phyloP scores from a whole-genome alignment of 2,329 filamentous ascomycete species.

The Colletotrichum kahawae region DNA sequence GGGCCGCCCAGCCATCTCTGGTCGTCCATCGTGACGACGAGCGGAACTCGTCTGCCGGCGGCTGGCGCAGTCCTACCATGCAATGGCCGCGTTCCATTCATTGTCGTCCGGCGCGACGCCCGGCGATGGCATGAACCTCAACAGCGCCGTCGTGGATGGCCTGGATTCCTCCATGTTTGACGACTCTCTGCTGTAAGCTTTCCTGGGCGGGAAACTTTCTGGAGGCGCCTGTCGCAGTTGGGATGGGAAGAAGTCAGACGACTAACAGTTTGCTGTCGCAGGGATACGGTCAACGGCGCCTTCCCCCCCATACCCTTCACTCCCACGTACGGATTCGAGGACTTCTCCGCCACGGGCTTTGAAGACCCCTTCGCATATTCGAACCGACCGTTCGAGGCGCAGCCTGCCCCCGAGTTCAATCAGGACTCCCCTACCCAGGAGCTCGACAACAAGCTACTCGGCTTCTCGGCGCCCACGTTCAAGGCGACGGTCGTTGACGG shows the following conservation, averaged over 20 bases:
- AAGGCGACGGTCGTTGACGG: conserved; percentile 70
- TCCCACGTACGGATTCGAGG: conserved; percentile 65
- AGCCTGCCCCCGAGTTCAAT: conserved; percentile 46
- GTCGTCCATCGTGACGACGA: not conserved
- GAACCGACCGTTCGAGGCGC: conserved; percentile 50
- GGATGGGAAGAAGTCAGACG: conserved; percentile 13
- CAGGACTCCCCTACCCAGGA: conserved; percentile 59
- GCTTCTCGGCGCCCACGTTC: conserved; percentile 70
- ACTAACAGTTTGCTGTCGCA: conserved; percentile 25
- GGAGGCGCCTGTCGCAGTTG: not conserved
- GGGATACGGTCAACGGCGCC: conserved; percentile 46
- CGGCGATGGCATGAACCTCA: conserved; percentile 53
- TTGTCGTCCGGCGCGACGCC: conserved; percentile 51
- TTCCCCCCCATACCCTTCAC: conserved; percentile 57
- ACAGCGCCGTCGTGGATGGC: conserved; percentile 50
- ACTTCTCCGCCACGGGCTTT: conserved; percentile 63
- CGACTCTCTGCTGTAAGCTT: conserved; percentile 59
- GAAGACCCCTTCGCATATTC: conserved; percentile 70
- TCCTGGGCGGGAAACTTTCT: not conserved
- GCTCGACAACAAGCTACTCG: conserved; percentile 74
- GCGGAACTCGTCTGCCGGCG: conserved; percentile 24
- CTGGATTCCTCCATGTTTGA: conserved; percentile 61
- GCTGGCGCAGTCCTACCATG: conserved; percentile 42
- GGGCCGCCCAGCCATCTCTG: not conserved
- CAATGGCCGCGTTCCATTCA: conserved; percentile 64